These are phyloP conservation scores for Monosiga brevicollis DNA, from an alignment of 78 protist species.

Conservation along the genomic window DNA sequence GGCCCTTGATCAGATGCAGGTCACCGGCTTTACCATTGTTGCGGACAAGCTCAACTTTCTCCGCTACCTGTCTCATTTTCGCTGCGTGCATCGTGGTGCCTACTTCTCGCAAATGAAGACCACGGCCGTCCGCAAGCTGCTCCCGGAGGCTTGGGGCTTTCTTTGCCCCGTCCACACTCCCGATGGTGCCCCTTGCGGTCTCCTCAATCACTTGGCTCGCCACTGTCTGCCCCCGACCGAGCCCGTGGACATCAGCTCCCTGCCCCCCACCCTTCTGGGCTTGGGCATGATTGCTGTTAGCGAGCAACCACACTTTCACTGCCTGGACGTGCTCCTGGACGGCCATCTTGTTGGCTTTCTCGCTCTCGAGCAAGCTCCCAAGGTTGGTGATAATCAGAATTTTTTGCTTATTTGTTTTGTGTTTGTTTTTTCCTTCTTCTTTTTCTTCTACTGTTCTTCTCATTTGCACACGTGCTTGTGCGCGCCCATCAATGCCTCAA, in stretches of 20 bases:
- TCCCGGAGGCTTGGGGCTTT: conserved; percentile 96
- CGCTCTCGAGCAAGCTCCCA: conserved; percentile 1
- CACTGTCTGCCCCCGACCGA: conserved; percentile 32
- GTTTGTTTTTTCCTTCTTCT: no score
- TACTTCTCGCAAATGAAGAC: conserved; percentile 89
- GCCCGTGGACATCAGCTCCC: background rate
- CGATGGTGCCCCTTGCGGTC: conserved; percentile 99
- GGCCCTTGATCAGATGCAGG: conserved; percentile 87
- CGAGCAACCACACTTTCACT: background rate
- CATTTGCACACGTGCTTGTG: no score
- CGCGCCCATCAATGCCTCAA: no score
- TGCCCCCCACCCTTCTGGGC: background rate
- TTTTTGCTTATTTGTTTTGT: no score
- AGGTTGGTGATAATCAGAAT: background rate
- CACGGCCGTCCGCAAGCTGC: conserved; percentile 84
- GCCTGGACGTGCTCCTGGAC: conserved; percentile 27
- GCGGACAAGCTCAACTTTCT: conserved; percentile 91
- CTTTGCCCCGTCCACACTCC: conserved; percentile 99
- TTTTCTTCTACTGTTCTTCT: no score
- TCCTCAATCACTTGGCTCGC: conserved; percentile 85
- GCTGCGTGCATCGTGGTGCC: conserved; percentile 62
- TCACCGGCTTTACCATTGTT: conserved; percentile 46
- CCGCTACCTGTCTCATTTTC: conserved; percentile 86
- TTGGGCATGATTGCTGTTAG: conserved; percentile 12
- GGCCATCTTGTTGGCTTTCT: conserved; percentile 30